phyloP scores from a whole-genome alignment of 768 basidiomycete genomes.

The Lyophyllum shimeji region DNA sequence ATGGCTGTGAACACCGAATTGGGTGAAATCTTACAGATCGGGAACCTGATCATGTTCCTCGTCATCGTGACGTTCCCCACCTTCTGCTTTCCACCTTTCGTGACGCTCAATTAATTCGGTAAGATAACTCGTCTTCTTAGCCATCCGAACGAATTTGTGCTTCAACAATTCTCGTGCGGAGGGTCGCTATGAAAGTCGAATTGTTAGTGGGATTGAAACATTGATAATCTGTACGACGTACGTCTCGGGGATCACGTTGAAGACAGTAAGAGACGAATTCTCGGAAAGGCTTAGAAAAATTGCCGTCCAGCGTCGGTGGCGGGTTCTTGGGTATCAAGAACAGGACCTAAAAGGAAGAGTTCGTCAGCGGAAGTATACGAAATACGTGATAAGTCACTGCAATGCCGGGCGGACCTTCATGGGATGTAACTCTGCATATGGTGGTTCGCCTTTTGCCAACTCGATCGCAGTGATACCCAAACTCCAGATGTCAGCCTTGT shows the following conservation, averaged over 20 bases:
- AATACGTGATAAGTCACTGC: not conserved
- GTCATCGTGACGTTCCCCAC: conserved; percentile 74
- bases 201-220: conserved; percentile 8
- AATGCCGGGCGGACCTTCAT: conserved; percentile 76
- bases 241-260: conserved; percentile 91
- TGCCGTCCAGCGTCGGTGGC: conserved; percentile 86
- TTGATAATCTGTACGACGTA: conserved; percentile 33
- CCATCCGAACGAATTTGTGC: conserved; percentile 94
- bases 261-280: conserved; percentile 94
- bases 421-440: conserved; percentile 96
- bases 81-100: conserved; percentile 91
- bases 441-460: conserved; percentile 95
- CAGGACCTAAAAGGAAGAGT: conserved; percentile 61
- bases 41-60: conserved; percentile 60
- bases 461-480: conserved; percentile 97
- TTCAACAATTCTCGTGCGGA: conserved; percentile 93
- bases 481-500: conserved; percentile 99
- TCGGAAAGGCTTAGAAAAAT: conserved; percentile 89
- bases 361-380: not conserved
- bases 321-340: conserved; percentile 99
- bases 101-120: conserved; percentile 95
- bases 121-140: conserved; percentile 91
- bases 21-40: conserved; percentile 54
- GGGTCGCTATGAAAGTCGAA: conserved; percentile 62
- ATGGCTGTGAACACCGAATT: conserved; percentile 1